Conservation (phyloP, 75 land plant species). For the Cunninghamia lanceolata region DNA sequence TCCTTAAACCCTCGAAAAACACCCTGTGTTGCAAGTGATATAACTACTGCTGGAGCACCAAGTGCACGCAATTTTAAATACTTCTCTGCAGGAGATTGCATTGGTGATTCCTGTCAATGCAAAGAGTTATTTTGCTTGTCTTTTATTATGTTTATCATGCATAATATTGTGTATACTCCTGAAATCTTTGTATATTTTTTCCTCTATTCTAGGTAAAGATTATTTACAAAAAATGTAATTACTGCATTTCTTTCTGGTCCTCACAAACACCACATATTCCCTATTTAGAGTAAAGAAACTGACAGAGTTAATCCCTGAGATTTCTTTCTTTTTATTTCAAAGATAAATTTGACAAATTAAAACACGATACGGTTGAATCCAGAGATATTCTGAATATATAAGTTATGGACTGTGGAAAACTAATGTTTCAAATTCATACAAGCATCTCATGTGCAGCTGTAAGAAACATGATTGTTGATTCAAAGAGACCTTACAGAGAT, state of each 20-base stretch:
- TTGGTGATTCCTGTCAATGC: constrained; percentile 63
- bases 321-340: not conserved
- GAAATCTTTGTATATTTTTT: not conserved
- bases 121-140: constrained; percentile 1
- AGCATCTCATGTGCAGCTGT: not conserved
- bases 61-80: constrained; percentile 76
- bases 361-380: no score
- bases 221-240: not conserved
- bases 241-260: not conserved
- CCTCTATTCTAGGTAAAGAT: not conserved
- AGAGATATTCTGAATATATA: no score
- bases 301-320: not conserved
- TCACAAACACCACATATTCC: not conserved
- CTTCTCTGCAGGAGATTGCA: constrained; percentile 67
- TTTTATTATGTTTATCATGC: not conserved
- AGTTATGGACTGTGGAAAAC: no score
- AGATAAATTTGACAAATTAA: no score
- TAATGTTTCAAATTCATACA: no score
- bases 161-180: not conserved
- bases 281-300: not conserved
- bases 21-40: constrained; percentile 90
- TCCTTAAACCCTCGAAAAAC: constrained; percentile 92
- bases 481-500: not conserved
- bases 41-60: constrained; percentile 92
- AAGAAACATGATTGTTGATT: not conserved